These are phyloP conservation scores for Puccinia triticina DNA, from an alignment of 1,284 basidiomycete species.

Conservation along the genomic window DNA sequence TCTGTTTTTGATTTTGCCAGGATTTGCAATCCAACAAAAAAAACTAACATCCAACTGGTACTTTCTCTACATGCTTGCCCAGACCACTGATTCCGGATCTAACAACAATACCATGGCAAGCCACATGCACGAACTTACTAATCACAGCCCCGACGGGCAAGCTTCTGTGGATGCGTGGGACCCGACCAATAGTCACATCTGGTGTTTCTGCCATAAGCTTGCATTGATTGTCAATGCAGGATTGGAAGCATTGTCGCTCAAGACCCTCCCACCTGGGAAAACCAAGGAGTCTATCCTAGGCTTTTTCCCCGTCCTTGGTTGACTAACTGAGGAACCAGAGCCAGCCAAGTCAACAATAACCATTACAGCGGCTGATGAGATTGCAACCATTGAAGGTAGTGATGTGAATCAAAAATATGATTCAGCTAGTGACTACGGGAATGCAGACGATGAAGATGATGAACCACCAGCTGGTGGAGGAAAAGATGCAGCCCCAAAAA, in stretches of 20 bases:
- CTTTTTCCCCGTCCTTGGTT: conserved; percentile 5
- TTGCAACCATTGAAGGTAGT: not conserved
- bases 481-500: not conserved
- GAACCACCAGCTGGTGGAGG: not conserved
- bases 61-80: not conserved
- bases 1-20: not conserved
- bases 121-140: not conserved
- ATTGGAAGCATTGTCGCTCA: not conserved
- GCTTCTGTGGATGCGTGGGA: not conserved
- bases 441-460: conserved; percentile 9
- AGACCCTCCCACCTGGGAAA: not conserved
- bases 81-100: not conserved
- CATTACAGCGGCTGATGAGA: not conserved
- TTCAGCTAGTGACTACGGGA: not conserved
- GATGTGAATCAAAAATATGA: not conserved
- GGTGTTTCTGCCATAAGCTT: not conserved
- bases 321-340: not conserved
- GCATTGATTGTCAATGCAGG: conserved; percentile 6
- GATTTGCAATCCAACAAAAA: too few species aligned
- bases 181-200: not conserved
- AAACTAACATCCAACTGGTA: not conserved
- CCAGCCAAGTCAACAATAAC: not conserved
- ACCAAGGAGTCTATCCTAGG: not conserved
- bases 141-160: not conserved
- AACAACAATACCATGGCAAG: conserved; percentile 20